These are phyloP conservation scores for Geosiphon pyriformis DNA, from an alignment of 192 early-diverging fungal species.

Conservation along the genomic window DNA sequence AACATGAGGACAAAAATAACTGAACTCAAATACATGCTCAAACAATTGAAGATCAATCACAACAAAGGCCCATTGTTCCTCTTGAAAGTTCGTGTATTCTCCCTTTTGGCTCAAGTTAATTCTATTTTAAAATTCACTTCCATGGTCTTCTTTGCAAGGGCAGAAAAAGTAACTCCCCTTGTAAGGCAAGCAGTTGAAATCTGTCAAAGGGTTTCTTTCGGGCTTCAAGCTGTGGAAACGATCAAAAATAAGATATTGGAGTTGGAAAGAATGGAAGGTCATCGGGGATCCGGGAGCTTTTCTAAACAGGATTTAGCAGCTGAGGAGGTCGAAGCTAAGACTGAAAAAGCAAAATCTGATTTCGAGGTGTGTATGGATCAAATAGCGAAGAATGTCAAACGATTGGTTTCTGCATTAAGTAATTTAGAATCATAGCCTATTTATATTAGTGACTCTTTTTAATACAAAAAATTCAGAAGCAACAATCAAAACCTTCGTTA, in stretches of 20 bases:
- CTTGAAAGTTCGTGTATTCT: neutral
- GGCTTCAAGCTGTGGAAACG: neutral
- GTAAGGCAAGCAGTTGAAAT: conserved; percentile 8
- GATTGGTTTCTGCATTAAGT: neutral
- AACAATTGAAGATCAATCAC: neutral
- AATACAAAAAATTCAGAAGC: too few relatives aligned
- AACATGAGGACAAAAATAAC: neutral
- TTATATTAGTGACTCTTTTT: neutral
- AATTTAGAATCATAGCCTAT: neutral
- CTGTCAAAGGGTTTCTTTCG: conserved; percentile 1
- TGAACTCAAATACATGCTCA: neutral
- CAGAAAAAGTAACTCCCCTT: neutral
- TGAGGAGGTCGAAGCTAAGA: neutral
- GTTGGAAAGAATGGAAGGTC: neutral
- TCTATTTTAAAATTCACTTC: conserved; percentile 15
- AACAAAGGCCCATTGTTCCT: neutral
- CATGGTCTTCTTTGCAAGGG: neutral
- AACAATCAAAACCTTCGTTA: too few relatives aligned
- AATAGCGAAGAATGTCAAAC: neutral
- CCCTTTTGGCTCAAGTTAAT: conserved; percentile 12
- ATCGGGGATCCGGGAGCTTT: neutral
- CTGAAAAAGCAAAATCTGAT: neutral
- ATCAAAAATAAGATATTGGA: neutral
- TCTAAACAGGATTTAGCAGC: neutral
- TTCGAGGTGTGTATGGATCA: neutral